phyloP scores from a whole-genome alignment of 2,329 filamentous ascomycete genomes.

The Stenocarpella maydis region DNA sequence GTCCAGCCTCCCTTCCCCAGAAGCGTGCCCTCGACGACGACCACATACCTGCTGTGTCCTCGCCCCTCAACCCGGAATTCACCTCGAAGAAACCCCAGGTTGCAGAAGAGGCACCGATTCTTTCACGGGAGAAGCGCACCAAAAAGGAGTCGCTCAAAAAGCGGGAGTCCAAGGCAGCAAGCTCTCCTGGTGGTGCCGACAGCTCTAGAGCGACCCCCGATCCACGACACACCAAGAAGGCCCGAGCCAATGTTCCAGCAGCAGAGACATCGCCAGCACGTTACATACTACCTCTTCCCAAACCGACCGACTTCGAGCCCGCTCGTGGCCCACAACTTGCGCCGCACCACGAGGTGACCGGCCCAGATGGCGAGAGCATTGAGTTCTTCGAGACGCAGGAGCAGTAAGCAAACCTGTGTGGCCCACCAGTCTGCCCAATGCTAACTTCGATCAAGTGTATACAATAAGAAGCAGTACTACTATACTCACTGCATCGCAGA shows the following conservation, averaged over 20 bases:
- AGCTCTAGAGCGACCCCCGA: conserved; percentile 66
- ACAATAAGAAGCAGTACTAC: conserved; percentile 78
- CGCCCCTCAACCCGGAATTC: conserved; percentile 76
- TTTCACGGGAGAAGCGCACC: conserved; percentile 59
- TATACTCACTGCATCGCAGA: conserved; percentile 93
- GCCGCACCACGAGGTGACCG: conserved; percentile 61
- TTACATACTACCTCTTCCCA: conserved; percentile 71
- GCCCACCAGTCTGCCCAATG: not conserved
- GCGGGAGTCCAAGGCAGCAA: conserved; percentile 66
- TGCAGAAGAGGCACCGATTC: conserved; percentile 47
- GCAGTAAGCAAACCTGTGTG: conserved; percentile 57
- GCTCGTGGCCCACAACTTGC: conserved; percentile 65
- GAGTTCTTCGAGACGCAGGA: conserved; percentile 71
- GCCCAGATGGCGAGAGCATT: conserved; percentile 58
- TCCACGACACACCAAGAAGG: conserved; percentile 53
- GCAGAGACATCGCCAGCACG: conserved; percentile 62
- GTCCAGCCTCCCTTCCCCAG: conserved; percentile 63
- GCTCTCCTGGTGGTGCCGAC: conserved; percentile 48
- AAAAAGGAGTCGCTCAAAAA: conserved; percentile 77
- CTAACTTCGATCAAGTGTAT: conserved; percentile 54
- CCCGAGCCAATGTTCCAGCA: conserved; percentile 44
- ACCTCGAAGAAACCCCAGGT: conserved; percentile 45
- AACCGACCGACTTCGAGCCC: conserved; percentile 67
- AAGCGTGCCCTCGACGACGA: conserved; percentile 74
- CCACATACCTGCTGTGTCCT: conserved; percentile 75